phyloP scores from a whole-genome alignment of 2,329 filamentous ascomycete species.

The Fusarium xyrophilum region DNA sequence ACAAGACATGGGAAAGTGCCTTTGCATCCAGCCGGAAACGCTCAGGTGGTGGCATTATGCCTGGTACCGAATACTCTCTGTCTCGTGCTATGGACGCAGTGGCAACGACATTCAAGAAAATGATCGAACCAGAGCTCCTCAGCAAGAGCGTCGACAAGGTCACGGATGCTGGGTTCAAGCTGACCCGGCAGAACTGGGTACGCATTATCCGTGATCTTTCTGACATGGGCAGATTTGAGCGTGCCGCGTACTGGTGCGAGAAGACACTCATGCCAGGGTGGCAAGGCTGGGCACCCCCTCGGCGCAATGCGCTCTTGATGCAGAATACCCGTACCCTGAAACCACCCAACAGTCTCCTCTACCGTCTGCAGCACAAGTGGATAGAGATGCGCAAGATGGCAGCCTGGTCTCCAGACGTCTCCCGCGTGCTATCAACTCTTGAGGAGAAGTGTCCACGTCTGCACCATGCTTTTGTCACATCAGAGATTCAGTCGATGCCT shows the following conservation, averaged over 20 bases:
- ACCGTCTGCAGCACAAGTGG: constrained; percentile 58
- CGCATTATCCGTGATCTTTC: constrained; percentile 73
- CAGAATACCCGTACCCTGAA: constrained; percentile 46
- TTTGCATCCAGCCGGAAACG: constrained; percentile 45
- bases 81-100: constrained; percentile 58
- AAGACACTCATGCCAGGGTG: constrained; percentile 78
- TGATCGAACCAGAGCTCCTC: constrained; percentile 55
- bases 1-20: constrained; percentile 62
- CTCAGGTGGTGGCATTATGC: constrained; percentile 47
- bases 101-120: constrained; percentile 52
- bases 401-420: constrained; percentile 57
- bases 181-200: constrained; percentile 85
- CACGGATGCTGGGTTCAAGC: constrained; percentile 69
- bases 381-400: constrained; percentile 56
- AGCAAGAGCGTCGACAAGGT: constrained; percentile 61
- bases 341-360: constrained; percentile 51
- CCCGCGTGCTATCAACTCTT: constrained; percentile 50
- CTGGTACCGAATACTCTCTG: constrained; percentile 61
- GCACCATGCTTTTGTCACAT: constrained; percentile 50
- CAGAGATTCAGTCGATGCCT: constrained; percentile 42
- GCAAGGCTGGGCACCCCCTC: constrained; percentile 68
- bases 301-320: constrained; percentile 43
- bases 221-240: constrained; percentile 61
- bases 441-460: constrained; percentile 51
- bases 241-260: constrained; percentile 80